Percentiles rank a stretch among this genome's conserved stretches.
Conservation (phyloP, 768 basidiomycete genomes). For the Russula ochroleuca region DNA sequence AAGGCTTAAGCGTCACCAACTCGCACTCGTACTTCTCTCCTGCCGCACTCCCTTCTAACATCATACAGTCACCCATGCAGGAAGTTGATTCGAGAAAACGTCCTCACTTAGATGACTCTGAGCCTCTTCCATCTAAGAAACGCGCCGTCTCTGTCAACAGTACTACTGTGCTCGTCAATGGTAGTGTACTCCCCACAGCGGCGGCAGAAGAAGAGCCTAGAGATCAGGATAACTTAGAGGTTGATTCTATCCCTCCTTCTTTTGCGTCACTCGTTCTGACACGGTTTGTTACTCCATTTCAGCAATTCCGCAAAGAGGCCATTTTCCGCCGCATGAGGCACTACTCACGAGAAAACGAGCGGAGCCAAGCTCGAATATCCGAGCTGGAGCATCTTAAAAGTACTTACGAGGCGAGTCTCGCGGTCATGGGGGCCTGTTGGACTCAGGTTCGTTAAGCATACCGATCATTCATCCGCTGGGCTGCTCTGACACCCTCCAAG, state of each 20-base stretch:
- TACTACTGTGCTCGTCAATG: slow-evolving; percentile 30
- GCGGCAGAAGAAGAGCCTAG: slow-evolving; percentile 28
- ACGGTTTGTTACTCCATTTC: neutral
- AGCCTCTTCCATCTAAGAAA: slow-evolving; percentile 31
- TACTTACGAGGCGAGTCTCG: slow-evolving; percentile 65
- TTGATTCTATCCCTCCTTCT: slow-evolving; percentile 34
- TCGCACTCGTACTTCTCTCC: neutral
- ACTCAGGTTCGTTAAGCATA: slow-evolving; percentile 50
- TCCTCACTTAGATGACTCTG: slow-evolving; percentile 26
- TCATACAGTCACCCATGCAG: slow-evolving; percentile 16
- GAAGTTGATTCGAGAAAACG: slow-evolving; percentile 28
- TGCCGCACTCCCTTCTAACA: neutral
- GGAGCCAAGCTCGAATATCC: slow-evolving; percentile 54
- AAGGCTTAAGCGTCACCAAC: slow-evolving; percentile 1
- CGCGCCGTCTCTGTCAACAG: slow-evolving; percentile 30
- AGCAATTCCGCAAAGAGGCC: slow-evolving; percentile 86
- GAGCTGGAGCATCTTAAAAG: slow-evolving; percentile 63
- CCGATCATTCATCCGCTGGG: slow-evolving; percentile 11
- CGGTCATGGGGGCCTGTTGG: slow-evolving; percentile 78
- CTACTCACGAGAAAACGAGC: slow-evolving; percentile 71
- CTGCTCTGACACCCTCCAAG: slow-evolving; percentile 35
- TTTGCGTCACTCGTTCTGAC: slow-evolving; percentile 17
- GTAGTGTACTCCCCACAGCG: slow-evolving; percentile 24
- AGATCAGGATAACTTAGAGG: slow-evolving; percentile 57
- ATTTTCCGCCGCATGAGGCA: slow-evolving; percentile 81